Evolutionary conservation across 805 yeast genomes (phyloP).

Genomic region (Kodamaea laetipori): DNA sequence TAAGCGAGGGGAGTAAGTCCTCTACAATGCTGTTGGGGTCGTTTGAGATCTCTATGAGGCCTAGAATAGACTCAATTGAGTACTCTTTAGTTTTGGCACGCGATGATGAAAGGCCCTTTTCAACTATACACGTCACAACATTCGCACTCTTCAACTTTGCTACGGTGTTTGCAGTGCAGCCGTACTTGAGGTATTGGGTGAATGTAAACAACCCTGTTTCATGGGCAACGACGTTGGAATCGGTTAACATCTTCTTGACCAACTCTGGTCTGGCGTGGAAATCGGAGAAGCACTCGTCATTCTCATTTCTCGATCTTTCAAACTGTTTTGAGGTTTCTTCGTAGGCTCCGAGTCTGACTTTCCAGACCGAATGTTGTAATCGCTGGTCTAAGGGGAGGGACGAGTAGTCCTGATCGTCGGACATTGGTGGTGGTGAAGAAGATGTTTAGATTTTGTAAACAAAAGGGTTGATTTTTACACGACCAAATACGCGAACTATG

Average conservation of each 20-base stretch:
- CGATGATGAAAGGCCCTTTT: constrained; percentile 77
- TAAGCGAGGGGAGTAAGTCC: constrained; percentile 59
- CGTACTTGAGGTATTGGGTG: constrained; percentile 54
- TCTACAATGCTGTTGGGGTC: constrained; percentile 68
- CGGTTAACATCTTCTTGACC: constrained; percentile 63
- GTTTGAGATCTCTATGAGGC: constrained; percentile 62
- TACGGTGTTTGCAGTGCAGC: constrained; percentile 48
- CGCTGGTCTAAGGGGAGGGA: constrained; percentile 67
- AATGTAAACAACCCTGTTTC: constrained; percentile 72
- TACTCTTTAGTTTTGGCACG: constrained; percentile 73
- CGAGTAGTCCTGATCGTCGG: constrained; percentile 60
- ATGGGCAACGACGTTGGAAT: constrained; percentile 88
- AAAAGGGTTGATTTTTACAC: constrained; percentile 1
- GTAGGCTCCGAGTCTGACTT: constrained; percentile 80
- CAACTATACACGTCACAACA: constrained; percentile 59
- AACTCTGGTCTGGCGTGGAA: constrained; percentile 55
- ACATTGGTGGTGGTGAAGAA: constrained; percentile 19
- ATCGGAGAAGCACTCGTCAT: constrained; percentile 55
- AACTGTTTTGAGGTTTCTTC: constrained; percentile 61
- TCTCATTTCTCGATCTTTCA: constrained; percentile 52
- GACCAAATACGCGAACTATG: neutral
- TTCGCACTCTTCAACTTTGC: constrained; percentile 41
- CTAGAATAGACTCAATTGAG: constrained; percentile 61
- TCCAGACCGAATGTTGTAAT: constrained; percentile 61
- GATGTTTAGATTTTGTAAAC: constrained; percentile 6